phyloP scores from a whole-genome alignment of 176 grass and related monocot genomes.

The Carex cristatella region DNA sequence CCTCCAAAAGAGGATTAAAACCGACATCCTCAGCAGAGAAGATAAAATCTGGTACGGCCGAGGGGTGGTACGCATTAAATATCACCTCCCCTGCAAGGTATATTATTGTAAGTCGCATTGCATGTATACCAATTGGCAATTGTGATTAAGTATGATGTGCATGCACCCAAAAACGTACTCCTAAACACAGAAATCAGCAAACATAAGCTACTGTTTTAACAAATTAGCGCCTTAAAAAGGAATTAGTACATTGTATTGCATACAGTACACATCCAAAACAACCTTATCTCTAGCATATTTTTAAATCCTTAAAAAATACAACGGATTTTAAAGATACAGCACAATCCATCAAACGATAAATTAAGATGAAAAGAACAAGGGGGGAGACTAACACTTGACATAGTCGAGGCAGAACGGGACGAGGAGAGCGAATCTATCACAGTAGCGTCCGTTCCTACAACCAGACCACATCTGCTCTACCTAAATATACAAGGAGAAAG shows the following conservation, averaged over 20 bases:
- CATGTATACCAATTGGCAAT: not conserved
- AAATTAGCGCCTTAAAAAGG: not conserved
- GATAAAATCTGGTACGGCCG: constrained; percentile 62
- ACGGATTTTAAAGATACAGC: not conserved
- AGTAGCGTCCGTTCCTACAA: constrained; percentile 46
- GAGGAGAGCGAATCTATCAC: constrained; percentile 72
- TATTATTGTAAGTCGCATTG: not conserved
- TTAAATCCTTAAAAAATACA: not conserved
- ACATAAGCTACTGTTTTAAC: not conserved
- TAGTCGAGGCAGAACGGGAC: constrained; percentile 98
- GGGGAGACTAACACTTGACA: constrained; percentile 58
- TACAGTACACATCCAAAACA: not conserved
- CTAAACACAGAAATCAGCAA: not conserved
- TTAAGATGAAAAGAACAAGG: not conserved
- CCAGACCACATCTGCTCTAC: constrained; percentile 74
- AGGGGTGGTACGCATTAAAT: constrained; percentile 67
- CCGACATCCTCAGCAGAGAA: constrained; percentile 59
- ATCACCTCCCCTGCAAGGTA: constrained; percentile 72
- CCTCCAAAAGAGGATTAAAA: constrained; percentile 53
- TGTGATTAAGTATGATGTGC: not conserved
- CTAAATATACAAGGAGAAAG: constrained; percentile 23
- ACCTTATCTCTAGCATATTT: not conserved
- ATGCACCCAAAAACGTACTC: not conserved
- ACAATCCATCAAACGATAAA: not conserved
- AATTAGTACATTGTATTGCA: not conserved